These are phyloP conservation scores for Baeospora myosura DNA, from an alignment of 1,284 basidiomycete species.

Conservation along the genomic window DNA sequence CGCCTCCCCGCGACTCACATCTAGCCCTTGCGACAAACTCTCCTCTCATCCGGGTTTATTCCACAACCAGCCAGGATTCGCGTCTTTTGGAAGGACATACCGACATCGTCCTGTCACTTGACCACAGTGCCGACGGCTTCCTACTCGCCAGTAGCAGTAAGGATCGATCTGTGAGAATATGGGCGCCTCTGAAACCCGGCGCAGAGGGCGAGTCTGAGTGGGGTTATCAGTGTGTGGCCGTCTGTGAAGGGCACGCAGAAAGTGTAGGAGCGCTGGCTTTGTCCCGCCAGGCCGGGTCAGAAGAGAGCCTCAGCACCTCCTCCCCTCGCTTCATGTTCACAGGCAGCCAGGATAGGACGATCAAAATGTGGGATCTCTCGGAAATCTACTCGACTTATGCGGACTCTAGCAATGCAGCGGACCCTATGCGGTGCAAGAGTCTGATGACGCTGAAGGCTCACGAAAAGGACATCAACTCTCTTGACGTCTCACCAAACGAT, in stretches of 20 bases:
- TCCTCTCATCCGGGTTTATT: conserved; percentile 84
- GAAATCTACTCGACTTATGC: conserved; percentile 36
- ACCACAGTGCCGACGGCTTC: conserved; percentile 58
- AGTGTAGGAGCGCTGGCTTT: conserved; percentile 88
- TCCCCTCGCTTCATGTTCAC: conserved; percentile 74
- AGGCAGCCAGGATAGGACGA: conserved; percentile 93
- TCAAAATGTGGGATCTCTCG: conserved; percentile 96
- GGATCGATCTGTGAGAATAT: conserved; percentile 83
- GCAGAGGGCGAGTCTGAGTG: conserved; percentile 35
- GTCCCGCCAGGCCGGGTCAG: conserved; percentile 46
- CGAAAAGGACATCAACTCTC: conserved; percentile 97
- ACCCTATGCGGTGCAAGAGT: conserved; percentile 57
- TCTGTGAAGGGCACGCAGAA: conserved; percentile 93
- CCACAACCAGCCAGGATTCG: conserved; percentile 65
- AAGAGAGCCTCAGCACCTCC: conserved; percentile 20
- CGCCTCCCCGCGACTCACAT: conserved; percentile 65
- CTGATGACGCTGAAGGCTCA: conserved; percentile 90
- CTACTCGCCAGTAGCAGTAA: conserved; percentile 88
- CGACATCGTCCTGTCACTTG: conserved; percentile 87
- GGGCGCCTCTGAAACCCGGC: conserved; percentile 51
- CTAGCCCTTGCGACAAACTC: conserved; percentile 96
- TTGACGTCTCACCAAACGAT: conserved; percentile 92
- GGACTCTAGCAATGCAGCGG: conserved; percentile 18
- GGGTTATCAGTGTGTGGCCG: conserved; percentile 82
- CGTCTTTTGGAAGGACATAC: conserved; percentile 82